Conservation (phyloP, 1,284 basidiomycete species). For the Naganishia liquefaciens region DNA sequence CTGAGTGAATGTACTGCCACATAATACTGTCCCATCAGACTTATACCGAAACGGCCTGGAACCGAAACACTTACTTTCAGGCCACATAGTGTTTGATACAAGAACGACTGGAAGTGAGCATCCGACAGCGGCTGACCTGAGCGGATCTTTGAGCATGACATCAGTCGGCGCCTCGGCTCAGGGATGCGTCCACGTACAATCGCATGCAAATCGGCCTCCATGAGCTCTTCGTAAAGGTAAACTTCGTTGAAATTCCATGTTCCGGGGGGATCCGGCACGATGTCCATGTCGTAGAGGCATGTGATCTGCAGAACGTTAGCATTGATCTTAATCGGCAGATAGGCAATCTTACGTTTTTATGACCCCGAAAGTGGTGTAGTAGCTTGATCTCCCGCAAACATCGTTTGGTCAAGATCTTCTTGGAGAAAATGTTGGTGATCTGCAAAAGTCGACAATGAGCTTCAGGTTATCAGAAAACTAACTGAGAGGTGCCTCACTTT, state of each 20-base stretch:
- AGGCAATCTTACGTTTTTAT: conserved; percentile 75
- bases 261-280: conserved; percentile 74
- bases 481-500: conserved; percentile 57
- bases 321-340: neutral
- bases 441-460: conserved; percentile 34
- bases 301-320: conserved; percentile 13
- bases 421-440: conserved; percentile 96
- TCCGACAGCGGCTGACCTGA: conserved; percentile 97
- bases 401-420: conserved; percentile 88
- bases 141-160: conserved; percentile 68
- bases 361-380: conserved; percentile 91
- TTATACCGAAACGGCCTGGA: neutral
- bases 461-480: neutral
- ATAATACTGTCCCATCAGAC: conserved; percentile 7
- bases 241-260: conserved; percentile 91
- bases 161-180: conserved; percentile 25
- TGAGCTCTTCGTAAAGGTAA: conserved; percentile 94
- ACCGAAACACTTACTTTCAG: conserved; percentile 60
- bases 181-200: conserved; percentile 64
- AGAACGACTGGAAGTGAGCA: conserved; percentile 97
- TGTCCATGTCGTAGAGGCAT: conserved; percentile 93
- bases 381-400: conserved; percentile 92
- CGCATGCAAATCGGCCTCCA: conserved; percentile 99
- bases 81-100: conserved; percentile 98
- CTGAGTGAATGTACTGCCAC: conserved; percentile 90